Evolutionary conservation across 2,329 filamentous ascomycete genomes (phyloP), one percentile per base, ranked within the genome.

Genomic region (Fusarium chaquense): DNA sequence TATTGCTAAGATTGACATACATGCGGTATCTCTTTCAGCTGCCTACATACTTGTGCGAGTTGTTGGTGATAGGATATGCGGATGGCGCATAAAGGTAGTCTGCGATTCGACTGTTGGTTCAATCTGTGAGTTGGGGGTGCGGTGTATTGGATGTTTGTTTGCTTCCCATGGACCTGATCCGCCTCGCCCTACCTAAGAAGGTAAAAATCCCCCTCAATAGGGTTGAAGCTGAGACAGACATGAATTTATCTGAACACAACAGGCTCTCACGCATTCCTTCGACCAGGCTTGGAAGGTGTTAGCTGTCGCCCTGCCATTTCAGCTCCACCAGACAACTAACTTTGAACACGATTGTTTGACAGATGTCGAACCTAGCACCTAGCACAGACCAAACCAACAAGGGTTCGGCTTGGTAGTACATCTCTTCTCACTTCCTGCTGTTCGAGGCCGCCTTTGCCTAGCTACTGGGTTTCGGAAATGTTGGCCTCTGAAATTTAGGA

Each of bases 21-120:
- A 54, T 65, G 46, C 52, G 52, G 47, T 58, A 69, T 67, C 26
- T 28, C 58, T 52, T 26, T 59, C 36, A 56, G 56, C 56, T 59
- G 24, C 49, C 38, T 69, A 58, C 60, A 67, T 70, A 61, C 36
- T 61, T 50, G 65, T 54, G 57, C 44, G 44, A 54, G 61, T 38
- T 62, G 60, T 74, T 75, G 73, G 73, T 71, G 64, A 75, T 67
- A 50, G 61, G 54, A 60, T 65, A 54, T 62, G 67, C 59, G 57
- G 59, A 52, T 65, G 64, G 69, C 58, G 62, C 65, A 57, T 69
- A 51, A 44, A 53, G 44, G 40, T 28, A 57, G 50, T 62, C 56
- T 63, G 58, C 65, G 47, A 72, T 64, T 73, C 70, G 58, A 61
- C 65, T 66, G 70, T 70, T 67, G 53, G 70, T 65, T 44, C 32